A percentile compares a stretch with the other conserved stretches of the same genome.
phyloP scores from a whole-genome alignment of 768 basidiomycete genomes.

The Cantharellus cinnabarinus region DNA sequence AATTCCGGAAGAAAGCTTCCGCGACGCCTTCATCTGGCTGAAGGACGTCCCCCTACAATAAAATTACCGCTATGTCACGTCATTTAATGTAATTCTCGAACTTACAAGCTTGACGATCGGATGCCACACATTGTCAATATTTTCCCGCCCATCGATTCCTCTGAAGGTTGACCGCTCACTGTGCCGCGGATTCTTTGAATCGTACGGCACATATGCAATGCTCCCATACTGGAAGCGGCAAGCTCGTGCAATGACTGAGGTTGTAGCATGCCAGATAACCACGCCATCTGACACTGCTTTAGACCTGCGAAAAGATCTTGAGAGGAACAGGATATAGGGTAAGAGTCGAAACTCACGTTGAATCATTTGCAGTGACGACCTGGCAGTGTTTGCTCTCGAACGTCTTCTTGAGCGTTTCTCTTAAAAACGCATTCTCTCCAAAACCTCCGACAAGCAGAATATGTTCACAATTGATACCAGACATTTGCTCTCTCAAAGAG shows the following conservation, averaged over 20 bases:
- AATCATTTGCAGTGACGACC: not conserved
- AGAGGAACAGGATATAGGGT: not conserved
- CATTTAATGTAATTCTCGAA: not conserved
- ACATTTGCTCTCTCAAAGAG: too few relatives aligned
- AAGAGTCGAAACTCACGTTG: not conserved
- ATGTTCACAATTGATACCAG: not conserved
- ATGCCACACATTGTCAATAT: not conserved
- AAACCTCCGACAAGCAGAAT: too few relatives aligned
- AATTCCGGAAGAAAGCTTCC: not conserved
- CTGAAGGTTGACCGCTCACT: not conserved
- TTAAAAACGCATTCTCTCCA: not conserved
- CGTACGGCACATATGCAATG: not conserved
- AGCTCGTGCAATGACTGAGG: too few relatives aligned
- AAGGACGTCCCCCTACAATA: not conserved
- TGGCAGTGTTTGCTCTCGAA: not conserved
- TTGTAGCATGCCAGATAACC: too few relatives aligned
- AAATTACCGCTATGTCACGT: not conserved
- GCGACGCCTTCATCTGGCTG: not conserved
- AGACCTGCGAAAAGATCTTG: constrained; percentile 38
- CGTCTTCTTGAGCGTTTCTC: not conserved
- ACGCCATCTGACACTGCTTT: constrained; percentile 39
- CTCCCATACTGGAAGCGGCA: constrained; percentile 11
- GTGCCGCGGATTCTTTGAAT: not conserved
- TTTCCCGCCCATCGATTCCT: not conserved
- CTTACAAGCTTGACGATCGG: not conserved